Base-by-base conservation (phyloP, 495 filamentous ascomycete species). In the Aspergillus steynii region DNA sequence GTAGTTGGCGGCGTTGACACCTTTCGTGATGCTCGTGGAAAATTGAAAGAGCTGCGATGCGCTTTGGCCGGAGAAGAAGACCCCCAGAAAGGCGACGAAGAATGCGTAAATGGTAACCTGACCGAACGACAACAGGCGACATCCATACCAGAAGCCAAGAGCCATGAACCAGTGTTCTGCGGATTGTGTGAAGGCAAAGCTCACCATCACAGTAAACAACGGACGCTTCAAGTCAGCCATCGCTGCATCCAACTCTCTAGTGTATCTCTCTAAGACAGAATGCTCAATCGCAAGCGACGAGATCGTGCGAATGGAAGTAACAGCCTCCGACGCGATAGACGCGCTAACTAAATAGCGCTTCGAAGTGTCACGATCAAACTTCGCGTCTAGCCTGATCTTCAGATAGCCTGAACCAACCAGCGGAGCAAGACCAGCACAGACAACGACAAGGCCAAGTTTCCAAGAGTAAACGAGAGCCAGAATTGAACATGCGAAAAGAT, bases 391-490 rank as follows among this genome's bases (percentile, higher is more conserved):
- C n/a, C 71, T 60, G 31, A 83, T 63, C 46, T 79, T 67, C 67
- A 84, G 68, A 56, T 82, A 77, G 0, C 83, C 83, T 34, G 80
- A 72, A 20, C 70, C 70, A 4, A 86, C 60, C 58, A 86, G 68
- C 4, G 82, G 58, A 26, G 83, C 80, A 27, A 86, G 73, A 3
- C 71, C 69, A 12, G 75, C 75, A n/a, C 83, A 72, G 55, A 80
- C 69, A 14, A 85, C 78, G 26, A 85, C 74, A 2, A 85, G 69
- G 0, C 77, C 80, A 5, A 86, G 77, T 60, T 84, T 85, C 84
- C 83, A 86, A 28, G 79, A 82, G 32, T 81, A 61, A 15, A 81
- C 72, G 58, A 83, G 75, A 0, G 82, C 74, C 15, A 85, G 54
- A 12, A 79, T 69, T 58, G 82, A 74, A 3, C 81, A 75, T 2